phyloP scores from a whole-genome alignment of 345 rosid genomes.

The Trapa incisa region DNA sequence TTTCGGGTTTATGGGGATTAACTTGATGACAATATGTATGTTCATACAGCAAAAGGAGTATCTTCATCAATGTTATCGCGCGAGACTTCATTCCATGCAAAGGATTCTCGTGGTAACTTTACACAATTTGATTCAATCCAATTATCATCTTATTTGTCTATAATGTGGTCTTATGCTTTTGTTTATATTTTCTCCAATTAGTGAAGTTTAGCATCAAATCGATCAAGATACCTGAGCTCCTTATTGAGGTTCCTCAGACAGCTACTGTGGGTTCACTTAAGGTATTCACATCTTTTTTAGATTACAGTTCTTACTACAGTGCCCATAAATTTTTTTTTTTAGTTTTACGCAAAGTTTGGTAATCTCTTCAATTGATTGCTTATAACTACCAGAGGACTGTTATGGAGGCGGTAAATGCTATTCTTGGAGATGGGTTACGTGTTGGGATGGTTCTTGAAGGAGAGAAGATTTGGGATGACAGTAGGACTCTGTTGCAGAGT shows the following conservation, averaged over 20 bases:
- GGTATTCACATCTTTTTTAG: conserved; percentile 24
- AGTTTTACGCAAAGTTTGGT: background rate
- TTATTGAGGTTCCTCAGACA: conserved; percentile 71
- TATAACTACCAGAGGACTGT: conserved; percentile 44
- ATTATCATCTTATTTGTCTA: background rate
- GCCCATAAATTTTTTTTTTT: background rate
- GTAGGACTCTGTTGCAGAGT: conserved; percentile 54
- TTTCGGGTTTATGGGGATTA: conserved; percentile 11
- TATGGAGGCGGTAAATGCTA: conserved; percentile 66
- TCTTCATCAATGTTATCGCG: conserved; percentile 29
- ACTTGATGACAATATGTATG: conserved; percentile 6
- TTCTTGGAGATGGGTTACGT: conserved; percentile 61
- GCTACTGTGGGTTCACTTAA: conserved; percentile 76
- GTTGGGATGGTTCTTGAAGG: conserved; percentile 79
- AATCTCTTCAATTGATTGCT: background rate
- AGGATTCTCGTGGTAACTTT: conserved; percentile 58
- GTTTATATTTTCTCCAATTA: conserved; percentile 15
- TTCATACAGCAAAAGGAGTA: conserved; percentile 24
- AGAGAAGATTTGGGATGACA: conserved; percentile 84
- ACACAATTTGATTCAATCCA: conserved; percentile 2
- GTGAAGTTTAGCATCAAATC: conserved; percentile 89
- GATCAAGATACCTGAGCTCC: conserved; percentile 76
- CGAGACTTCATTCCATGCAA: conserved; percentile 25
- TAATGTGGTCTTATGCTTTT: background rate
- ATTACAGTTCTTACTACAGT: background rate